Conservation (phyloP, 1,139 yeast genomes). For the Hyphopichia buzzinii region DNA sequence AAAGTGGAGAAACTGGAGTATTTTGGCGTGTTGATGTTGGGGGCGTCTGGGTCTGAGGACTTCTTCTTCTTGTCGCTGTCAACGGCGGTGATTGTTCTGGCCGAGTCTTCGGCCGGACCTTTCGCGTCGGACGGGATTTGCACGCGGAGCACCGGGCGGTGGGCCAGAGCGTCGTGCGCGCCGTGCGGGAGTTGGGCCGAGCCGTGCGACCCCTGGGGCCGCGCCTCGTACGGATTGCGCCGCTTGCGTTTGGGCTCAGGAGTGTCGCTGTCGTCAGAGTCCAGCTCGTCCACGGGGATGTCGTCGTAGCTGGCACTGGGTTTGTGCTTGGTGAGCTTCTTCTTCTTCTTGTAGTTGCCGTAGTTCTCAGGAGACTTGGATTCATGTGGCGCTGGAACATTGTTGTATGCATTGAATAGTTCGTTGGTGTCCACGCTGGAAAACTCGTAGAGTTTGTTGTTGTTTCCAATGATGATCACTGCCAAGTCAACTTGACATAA, state of each 20-base stretch:
- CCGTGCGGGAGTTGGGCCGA: neutral
- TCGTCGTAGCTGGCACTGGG: constrained; percentile 15
- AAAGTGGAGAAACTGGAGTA: constrained; percentile 30
- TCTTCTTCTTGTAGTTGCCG: constrained; percentile 43
- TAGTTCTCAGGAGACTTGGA: constrained; percentile 60
- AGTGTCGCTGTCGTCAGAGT: constrained; percentile 27
- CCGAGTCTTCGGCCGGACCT: constrained; percentile 21
- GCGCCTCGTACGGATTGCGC: constrained; percentile 18
- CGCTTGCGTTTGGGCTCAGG: constrained; percentile 31
- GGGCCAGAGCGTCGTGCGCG: constrained; percentile 7
- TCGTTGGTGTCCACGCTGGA: constrained; percentile 69
- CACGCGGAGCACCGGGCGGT: constrained; percentile 49
- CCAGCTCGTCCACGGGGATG: constrained; percentile 18
- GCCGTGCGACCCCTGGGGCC: constrained; percentile 19
- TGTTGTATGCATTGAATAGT: constrained; percentile 54
- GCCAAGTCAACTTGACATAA: constrained; percentile 92
- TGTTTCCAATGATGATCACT: constrained; percentile 83
- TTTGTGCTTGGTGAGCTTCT: constrained; percentile 16
- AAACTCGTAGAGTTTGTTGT: constrained; percentile 78
- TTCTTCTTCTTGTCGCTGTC: constrained; percentile 16
- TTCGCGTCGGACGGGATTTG: constrained; percentile 49
- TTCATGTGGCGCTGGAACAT: constrained; percentile 44
- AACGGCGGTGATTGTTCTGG: constrained; percentile 40
- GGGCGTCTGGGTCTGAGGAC: constrained; percentile 6
- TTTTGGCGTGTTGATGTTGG: constrained; percentile 20